These are phyloP conservation scores for Cordyceps cateniannulata DNA, from an alignment of 2,329 filamentous ascomycete genomes.

Conservation along the genomic window DNA sequence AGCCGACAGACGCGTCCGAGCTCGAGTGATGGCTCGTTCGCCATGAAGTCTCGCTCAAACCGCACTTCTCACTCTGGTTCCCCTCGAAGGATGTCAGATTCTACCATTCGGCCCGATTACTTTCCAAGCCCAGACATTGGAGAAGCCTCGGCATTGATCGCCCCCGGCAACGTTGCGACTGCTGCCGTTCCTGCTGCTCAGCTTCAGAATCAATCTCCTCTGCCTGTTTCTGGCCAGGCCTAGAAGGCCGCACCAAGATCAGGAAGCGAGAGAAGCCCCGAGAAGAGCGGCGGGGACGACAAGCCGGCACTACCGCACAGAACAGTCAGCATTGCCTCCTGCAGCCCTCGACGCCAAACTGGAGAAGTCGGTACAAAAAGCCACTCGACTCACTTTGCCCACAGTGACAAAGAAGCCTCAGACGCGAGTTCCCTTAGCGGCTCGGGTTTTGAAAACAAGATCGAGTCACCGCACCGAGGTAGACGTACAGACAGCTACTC, in stretches of 20 bases:
- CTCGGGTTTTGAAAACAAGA: neutral
- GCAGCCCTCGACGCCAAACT: neutral
- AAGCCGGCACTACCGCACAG: no score
- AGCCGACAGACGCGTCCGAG: neutral
- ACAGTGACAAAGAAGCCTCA: neutral
- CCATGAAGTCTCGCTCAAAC: neutral
- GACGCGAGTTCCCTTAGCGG: no score
- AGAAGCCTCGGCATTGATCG: neutral
- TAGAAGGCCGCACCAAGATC: neutral
- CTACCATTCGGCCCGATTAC: neutral
- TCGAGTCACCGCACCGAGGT: neutral
- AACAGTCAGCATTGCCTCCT: neutral
- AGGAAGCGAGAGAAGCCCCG: neutral
- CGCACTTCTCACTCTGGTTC: neutral
- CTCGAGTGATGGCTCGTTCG: neutral
- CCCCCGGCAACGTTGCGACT: neutral
- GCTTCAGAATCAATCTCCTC: neutral
- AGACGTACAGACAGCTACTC: neutral
- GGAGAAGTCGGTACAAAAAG: neutral
- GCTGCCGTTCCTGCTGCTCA: neutral
- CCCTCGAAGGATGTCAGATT: constrained; percentile 5
- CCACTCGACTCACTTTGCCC: neutral
- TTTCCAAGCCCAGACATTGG: neutral
- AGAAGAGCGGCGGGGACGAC: neutral
- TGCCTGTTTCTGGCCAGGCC: neutral